A percentile compares a stretch with the other conserved stretches of the same genome.
phyloP scores from a whole-genome alignment of 345 rosid genomes.

The Citrus maxima region DNA sequence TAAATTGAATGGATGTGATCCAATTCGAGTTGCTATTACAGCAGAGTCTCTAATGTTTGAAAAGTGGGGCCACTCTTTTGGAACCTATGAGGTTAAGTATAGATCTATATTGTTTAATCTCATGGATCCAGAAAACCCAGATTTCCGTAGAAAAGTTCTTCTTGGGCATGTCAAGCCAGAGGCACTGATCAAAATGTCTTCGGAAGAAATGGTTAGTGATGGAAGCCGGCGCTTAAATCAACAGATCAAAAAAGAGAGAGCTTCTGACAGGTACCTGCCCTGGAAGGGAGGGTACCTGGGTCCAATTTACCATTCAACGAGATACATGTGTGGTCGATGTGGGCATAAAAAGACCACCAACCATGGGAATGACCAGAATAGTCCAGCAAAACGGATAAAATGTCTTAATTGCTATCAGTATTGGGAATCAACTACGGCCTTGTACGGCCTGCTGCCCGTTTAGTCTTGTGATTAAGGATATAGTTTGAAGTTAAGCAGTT shows the following conservation, averaged over 20 bases:
- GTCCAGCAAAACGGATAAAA: too few species aligned
- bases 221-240: conserved; percentile 32
- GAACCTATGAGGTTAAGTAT: conserved; percentile 36
- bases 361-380: too few species aligned
- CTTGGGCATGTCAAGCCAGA: conserved; percentile 20
- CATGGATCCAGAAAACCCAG: conserved; percentile 50
- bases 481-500: too few species aligned
- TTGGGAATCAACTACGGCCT: too few species aligned
- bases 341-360: too few species aligned
- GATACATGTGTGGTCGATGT: too few species aligned
- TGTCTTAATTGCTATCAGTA: too few species aligned
- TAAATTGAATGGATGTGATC: too few species aligned
- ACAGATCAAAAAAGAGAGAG: conserved; percentile 28
- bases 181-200: conserved; percentile 14
- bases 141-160: conserved; percentile 52
- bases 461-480: too few species aligned
- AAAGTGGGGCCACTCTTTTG: conserved; percentile 39
- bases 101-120: conserved; percentile 46
- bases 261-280: not conserved
- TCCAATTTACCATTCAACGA: too few species aligned
- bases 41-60: conserved; percentile 42
- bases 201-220: conserved; percentile 57
- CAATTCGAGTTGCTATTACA: conserved; percentile 26
- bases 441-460: too few species aligned
- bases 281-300: too few species aligned